Evolutionary conservation across 768 basidiomycete genomes (phyloP), one percentile per base, ranked within the genome.

Genomic region (Boletus huronensis): DNA sequence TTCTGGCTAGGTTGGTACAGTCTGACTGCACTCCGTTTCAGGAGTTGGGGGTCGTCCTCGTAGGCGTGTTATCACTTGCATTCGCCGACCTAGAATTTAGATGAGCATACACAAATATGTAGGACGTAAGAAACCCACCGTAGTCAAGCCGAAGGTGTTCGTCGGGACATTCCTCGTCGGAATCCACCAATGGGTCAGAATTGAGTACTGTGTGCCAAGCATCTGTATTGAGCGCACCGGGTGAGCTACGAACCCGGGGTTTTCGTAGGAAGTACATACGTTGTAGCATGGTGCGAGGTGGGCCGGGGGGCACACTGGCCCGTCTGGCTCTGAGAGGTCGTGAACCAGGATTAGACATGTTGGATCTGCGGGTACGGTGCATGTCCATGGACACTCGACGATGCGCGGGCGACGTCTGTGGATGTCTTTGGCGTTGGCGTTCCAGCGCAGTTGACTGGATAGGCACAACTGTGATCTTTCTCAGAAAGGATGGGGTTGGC

Each of bases 181-280:
- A 90, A 68, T 90, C 87, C 47, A 77, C 70, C 28, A 90, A 73
- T n/a, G 89, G 84, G 64, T 91, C 89, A 35, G 82, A 80, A 29
- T 79, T 82, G 49, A 76, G 79, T 53, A 84, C 75, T 16, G 80
- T 76, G 62, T 87, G 82, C 85, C 85, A 90, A 16, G 89, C 84
- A 64, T 90, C 89, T 91, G 63, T 19, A 39, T 14, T 7, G 39
- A 62, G 58, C 40, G 42, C 34, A 35, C 47, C 23, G 31, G 40
- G 38, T 62, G 41, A 58, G 56, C 49, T 42, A 40, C 35, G 48
- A 41, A 31, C 5, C 10, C 49, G 10, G 31, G 36, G 25, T 26
- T 52, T 47, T 32, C 6, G 29, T 17, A 25, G 52, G 54, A 44
- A 46, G 36, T 19, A 63, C 84, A 58, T 72, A 90, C 88, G 85